Base-by-base conservation (phyloP, 805 yeast genomes). In the Metschnikowia drakensbergensis region DNA sequence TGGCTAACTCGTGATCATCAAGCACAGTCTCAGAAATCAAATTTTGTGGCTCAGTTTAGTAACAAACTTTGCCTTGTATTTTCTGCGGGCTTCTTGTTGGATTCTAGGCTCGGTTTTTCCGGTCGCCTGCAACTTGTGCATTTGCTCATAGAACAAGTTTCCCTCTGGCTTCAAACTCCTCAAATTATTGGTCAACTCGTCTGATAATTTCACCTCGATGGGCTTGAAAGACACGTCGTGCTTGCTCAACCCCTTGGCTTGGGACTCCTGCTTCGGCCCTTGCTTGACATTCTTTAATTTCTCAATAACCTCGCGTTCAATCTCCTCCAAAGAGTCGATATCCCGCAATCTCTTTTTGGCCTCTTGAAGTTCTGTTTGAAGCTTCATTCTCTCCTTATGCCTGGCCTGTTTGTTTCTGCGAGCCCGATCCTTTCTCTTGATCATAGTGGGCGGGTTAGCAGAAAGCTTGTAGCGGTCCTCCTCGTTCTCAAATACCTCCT, bases 21-120 rank as follows among this genome's bases (percentile, higher is more conserved):
- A 2, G 30, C 30, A 36, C 39, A 11, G 28, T 6, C 9, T 6
- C 8, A 6, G 6, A 3, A 28, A 37, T 37, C 29, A 88, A 69
- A 92, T 96, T 72, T 92, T 92, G 71, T 86, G 88, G 31, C 91
- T 79, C 95, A 96, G 89, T 70, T 91, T 92, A 67, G 92, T 97
- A 29, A 96, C 86, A 53, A 86, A 69, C 74, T 86, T 88, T 50
- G 78, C 84, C 57, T 82, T 76, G 61, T 84, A 85, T 64, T 80
- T 84, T 63, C 85, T 80, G 65, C 74, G 80, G 65, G 80, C 81
- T 55, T 75, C 76, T 49, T 80, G 82, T 9, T 85, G 88, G 33
- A 83, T 78, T 69, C 97, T 81, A 5, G 96, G 75, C 67, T 92
- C 99, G 48, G 94, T 76, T 62, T 84, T 80, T 57, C 99, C 99